These are phyloP conservation scores for Skeletonema potamos DNA, from an alignment of 108 stramenopile genomes.

Conservation along the genomic window DNA sequence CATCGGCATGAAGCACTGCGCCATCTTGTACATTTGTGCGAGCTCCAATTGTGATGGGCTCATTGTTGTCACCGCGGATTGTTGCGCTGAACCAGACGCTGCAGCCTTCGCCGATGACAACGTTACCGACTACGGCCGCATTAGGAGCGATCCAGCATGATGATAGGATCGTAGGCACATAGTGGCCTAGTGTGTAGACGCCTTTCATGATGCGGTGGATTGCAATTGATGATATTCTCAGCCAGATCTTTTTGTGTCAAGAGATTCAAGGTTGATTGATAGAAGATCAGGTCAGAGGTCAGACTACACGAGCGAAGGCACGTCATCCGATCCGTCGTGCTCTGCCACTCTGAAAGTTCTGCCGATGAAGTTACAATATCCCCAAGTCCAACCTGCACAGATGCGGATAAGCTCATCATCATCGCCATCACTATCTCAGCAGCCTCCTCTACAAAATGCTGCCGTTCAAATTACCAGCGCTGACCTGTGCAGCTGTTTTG, in stretches of 20 bases:
- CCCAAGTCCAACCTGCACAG: too few relatives aligned
- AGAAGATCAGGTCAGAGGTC: too few relatives aligned
- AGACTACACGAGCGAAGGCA: too few relatives aligned
- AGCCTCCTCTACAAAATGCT: not conserved
- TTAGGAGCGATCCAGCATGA: constrained; percentile 59
- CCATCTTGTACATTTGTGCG: constrained; percentile 58
- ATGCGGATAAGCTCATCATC: not conserved
- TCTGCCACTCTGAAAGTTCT: too few relatives aligned
- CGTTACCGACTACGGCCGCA: constrained; percentile 55
- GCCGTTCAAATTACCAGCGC: not conserved
- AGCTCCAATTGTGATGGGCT: constrained; percentile 46
- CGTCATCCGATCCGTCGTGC: too few relatives aligned
- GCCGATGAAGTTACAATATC: too few relatives aligned
- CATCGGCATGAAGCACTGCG: constrained; percentile 47
- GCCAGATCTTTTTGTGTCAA: too few relatives aligned
- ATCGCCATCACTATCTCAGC: not conserved
- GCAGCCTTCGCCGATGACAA: constrained; percentile 35
- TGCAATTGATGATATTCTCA: too few relatives aligned
- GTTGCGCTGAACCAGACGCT: constrained; percentile 57
- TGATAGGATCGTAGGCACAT: constrained; percentile 31
- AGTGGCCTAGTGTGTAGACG: constrained; percentile 36
- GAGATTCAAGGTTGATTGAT: too few relatives aligned
- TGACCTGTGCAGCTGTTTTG: not conserved
- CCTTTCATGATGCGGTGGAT: constrained; percentile 45
- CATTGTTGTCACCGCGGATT: constrained; percentile 50